Base-by-base conservation (phyloP, 768 basidiomycete genomes). In the Boletus rubescentipes region DNA sequence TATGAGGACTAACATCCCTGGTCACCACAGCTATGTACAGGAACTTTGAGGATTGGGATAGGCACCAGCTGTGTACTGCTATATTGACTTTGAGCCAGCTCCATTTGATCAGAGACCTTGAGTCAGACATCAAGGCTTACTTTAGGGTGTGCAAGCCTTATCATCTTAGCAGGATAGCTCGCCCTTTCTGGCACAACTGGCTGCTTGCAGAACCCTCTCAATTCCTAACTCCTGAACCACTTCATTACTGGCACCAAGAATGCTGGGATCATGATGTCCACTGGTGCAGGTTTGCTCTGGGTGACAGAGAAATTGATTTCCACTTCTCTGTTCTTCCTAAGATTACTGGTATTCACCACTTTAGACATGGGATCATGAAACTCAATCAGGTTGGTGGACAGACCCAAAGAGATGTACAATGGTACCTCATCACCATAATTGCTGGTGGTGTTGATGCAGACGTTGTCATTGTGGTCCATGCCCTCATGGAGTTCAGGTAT, bases 351-450 rank as follows among this genome's bases (percentile, higher is more conserved):
- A 70, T 67, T 55, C 59, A 65, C 29, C 74, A 76, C 35, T 79
- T 77, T 46, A 54, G 58, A 9, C 63, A 72, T 9, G 74, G 77
- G 0, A 72, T 79, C n/a, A 75, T 68, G 3, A 57, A 59, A 10
- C 51, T 78, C 11, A 77, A 77, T 40, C 77, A 79, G 54, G 71
- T 75, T 0, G 73, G 73, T 23, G 73, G 76, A 0, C 37, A 66
- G 10, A 72, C 72, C 26, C 73, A 78, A 46, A 44, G 71, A 3
- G 69, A 79, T 29, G 60, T 77, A 1, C 67, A 78, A 53, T 51
- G 58, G 7, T 71, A 71, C 40, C 53, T 78, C 9, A 40, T 79
- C 9, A 38, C 61, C 8, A 53, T 73, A 11, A 70, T 77, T 37
- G 68, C 72, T 40, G 72, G 69, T n/a, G 68, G 6, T 26, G 6